Evolutionary conservation across 768 basidiomycete genomes (phyloP), one percentile per base, ranked within the genome.

Genomic region (Boletus tomentosulus): DNA sequence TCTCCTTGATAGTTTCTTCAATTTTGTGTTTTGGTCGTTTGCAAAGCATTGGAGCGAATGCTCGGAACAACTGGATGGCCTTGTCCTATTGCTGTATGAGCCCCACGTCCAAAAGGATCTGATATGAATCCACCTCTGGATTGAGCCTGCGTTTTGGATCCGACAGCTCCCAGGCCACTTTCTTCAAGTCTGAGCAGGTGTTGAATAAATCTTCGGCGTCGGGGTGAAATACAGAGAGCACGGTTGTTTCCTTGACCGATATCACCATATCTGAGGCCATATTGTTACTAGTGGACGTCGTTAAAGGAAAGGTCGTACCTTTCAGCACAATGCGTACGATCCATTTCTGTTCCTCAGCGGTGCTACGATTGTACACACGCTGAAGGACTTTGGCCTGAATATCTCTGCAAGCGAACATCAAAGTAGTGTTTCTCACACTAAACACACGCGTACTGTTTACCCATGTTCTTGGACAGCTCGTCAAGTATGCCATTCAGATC

Each of bases 41-140:
- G 73, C 93, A 97, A 38, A 99, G 78, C 88, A 98, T 98, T 0
- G 97, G 97, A 1, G 92, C 85, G 66, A 99, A 98, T 1, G 90
- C 82, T 39, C 84, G 79, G 70, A 92, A 93, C 1, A 96, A 71
- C 57, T 87, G 86, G 19, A 97, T 81, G 11, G 78, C 74, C 75
- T 93, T 93, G 63, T 95, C 91, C 89, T 95, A 57, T 15, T 27
- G 9, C 10, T n/a, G 10, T 12, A 31, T 70, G 22, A 67, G 52
- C 15, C 15, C 10, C 13, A 13, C 5, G 22, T 25, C 13, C 22
- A 19, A 13, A 34, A 35, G 3, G 3, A 8, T 13, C 12, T 1
- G 12, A 28, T 16, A 30, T 25, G 2, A 12, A 24, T 12, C 4
- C 64, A 84, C 85, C 68, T 84, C 79, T 8, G 79, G 76, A 45